Evolutionary conservation across 148 eudicot genomes (phyloP), one percentile per base, ranked within the genome.

Genomic region (Persicaria maculosa): DNA sequence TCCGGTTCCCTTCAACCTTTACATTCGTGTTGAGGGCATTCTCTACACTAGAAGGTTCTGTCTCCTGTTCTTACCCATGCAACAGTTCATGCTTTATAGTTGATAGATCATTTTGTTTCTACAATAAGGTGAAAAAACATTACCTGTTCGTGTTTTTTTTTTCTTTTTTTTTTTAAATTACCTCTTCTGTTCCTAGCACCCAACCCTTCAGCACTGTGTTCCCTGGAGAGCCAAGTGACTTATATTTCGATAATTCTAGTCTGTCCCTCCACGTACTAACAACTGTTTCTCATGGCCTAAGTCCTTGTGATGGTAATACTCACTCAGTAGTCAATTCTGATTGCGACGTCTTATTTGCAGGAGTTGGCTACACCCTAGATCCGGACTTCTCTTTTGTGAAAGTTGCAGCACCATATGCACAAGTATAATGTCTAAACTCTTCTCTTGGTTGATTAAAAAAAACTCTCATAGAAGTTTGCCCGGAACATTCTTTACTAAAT

Each of bases 371-470:
- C 73, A 82, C 77, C 36, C 89, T 96, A 50, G 90, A 96, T 78
- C 99, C 97, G 14, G 81, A 90, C 45, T 96, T 96, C 82, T 96
- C 99, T 43, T 96, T 96, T 68, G 86, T 88, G 4, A 96, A 92
- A 86, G 87, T 92, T 72, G 97, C 99, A 80, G 97, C 97, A 75
- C 99, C 99, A 71, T 96, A 92, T 75, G 97, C 97, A n/a, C 96
- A 91, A 86, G 99, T 95, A 81, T 74, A 79, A 75, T 61, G 46
- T 8, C 64, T 76, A 22, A 61, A 46, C 62, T 55, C 5, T 55
- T n/a, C 58, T 22, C 25, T 62, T 22, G 45, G 48, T 9, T 8
- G 55, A 19, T 40, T 31, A 36, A 43, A 64, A 55, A 55, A 43
- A 9, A 15, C 19, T 36, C 17, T 40, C 46, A 65, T 40, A 46